phyloP scores from a whole-genome alignment of 306 rosid genomes.

The Parietaria judaica region DNA sequence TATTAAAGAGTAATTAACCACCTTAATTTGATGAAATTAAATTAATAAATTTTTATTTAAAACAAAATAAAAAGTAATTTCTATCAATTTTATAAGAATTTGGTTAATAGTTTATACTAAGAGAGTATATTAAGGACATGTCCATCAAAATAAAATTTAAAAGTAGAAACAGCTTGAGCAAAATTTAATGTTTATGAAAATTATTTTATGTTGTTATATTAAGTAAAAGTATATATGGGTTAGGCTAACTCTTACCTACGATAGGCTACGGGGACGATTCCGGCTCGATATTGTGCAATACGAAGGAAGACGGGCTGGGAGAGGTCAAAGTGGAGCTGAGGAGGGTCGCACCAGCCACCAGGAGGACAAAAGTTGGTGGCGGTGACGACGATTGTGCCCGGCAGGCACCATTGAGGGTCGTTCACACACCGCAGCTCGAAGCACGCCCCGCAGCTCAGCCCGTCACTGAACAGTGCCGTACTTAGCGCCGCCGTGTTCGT shows the following conservation, averaged over 20 bases:
- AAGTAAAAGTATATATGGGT: no score
- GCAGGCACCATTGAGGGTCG: constrained; percentile 69
- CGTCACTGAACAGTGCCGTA: constrained; percentile 63
- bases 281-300: constrained; percentile 66
- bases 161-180: no score
- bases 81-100: no score
- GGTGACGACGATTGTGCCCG: constrained; percentile 54
- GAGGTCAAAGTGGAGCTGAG: constrained; percentile 65
- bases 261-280: constrained; percentile 59
- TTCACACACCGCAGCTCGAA: constrained; percentile 54
- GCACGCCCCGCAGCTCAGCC: constrained; percentile 75
- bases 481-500: constrained; percentile 75
- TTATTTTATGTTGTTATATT: no score
- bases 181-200: no score
- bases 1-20: no score
- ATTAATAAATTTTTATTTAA: no score
- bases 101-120: no score
- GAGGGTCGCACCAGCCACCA: constrained; percentile 90
- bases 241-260: constrained; percentile 30
- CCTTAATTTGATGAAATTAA: no score
- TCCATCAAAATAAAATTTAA: no score
- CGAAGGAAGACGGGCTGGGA: constrained; percentile 65
- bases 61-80: no score
- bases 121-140: no score
- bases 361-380: constrained; percentile 86